A percentile compares a stretch with the other conserved stretches of the same genome.
Evolutionary conservation across 2,329 filamentous ascomycete species (phyloP).

Genomic region (Exophiala bonariae): DNA sequence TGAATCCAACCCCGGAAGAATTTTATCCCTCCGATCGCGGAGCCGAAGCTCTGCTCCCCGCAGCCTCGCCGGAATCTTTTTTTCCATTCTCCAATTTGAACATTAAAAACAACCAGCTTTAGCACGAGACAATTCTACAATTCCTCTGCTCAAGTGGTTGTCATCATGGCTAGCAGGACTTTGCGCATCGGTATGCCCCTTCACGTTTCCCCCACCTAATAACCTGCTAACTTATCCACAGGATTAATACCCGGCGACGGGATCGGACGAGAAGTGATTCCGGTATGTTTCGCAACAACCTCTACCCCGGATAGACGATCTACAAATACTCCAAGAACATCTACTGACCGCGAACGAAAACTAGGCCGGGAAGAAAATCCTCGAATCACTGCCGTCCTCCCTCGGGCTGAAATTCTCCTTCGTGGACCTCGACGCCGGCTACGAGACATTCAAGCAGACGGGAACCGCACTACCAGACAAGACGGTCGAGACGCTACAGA

Average conservation of each 20-base stretch:
- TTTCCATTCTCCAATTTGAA: too few species aligned
- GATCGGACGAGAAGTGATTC: constrained; percentile 98
- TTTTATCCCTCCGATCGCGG: too few species aligned
- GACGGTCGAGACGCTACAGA: constrained; percentile 84
- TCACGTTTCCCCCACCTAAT: too few species aligned
- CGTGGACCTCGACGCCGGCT: constrained; percentile 88
- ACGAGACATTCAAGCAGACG: constrained; percentile 87
- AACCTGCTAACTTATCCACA: too few species aligned
- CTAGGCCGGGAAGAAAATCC: constrained; percentile 76
- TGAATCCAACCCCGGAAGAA: too few species aligned
- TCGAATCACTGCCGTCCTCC: constrained; percentile 91
- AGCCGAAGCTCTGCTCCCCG: too few species aligned
- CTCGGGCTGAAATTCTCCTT: constrained; percentile 92
- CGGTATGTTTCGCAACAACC: constrained; percentile 48
- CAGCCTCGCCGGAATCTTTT: too few species aligned
- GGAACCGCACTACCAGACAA: constrained; percentile 85
- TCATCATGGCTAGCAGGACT: too few species aligned
- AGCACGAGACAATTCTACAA: too few species aligned
- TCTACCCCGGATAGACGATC: constrained; percentile 2
- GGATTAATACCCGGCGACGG: constrained; percentile 96
- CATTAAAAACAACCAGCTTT: too few species aligned
- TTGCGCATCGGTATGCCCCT: too few species aligned
- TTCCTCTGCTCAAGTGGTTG: too few species aligned
- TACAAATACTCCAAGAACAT: neutral
- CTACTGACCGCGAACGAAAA: constrained; percentile 3